Evolutionary conservation across 495 filamentous ascomycete species (phyloP), one percentile per base, ranked within the genome.

Genomic region (Lentithecium fluviatile): DNA sequence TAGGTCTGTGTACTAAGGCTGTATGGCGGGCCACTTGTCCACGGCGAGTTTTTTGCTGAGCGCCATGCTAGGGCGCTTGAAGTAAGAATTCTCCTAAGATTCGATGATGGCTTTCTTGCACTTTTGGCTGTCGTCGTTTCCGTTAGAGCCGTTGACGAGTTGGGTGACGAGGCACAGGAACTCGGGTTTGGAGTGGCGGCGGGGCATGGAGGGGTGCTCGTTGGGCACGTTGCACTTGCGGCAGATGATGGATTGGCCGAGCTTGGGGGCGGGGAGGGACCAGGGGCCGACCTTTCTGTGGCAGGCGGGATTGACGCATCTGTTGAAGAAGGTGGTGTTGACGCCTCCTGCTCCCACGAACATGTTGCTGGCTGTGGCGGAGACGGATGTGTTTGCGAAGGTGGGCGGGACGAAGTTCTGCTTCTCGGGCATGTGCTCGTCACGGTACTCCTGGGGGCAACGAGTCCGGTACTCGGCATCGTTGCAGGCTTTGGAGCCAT

Each of bases 161-260:
- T 32, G 8, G 2, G 29, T 5, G 23, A 52, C 15, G 10, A 25
- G 4, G 13, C 42, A 15, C 32, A 54, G n/a, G 20, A 43, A 2
- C 36, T 54, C 21, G 51, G 24, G 13, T 15, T 21, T 13, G 32
- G 51, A 25, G 36, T 43, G 8, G 20, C 38, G 36, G 3, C 23
- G 40, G 4, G 40, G 34, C 32, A 2, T n/a, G 32, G 15, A 38
- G 15, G 51, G 51, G 36, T 54, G 29, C 5, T 3, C 4, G 36
- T 54, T 54, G 17, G 19, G 6, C 1, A 11, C 1, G 5, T 38
- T 11, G 51, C 51, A 54, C 6, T 23, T 20, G n/a, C 13, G 32
- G 34, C 51, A 54, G 15, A 54, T 54, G 15, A 54, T 23, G n/a
- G 36, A 38, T 7, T 20, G 3, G 36, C 51, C 51, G n/a, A 54